Evolutionary conservation across 2,329 filamentous ascomycete genomes (phyloP).

Genomic region (Phialemoniopsis sp.): DNA sequence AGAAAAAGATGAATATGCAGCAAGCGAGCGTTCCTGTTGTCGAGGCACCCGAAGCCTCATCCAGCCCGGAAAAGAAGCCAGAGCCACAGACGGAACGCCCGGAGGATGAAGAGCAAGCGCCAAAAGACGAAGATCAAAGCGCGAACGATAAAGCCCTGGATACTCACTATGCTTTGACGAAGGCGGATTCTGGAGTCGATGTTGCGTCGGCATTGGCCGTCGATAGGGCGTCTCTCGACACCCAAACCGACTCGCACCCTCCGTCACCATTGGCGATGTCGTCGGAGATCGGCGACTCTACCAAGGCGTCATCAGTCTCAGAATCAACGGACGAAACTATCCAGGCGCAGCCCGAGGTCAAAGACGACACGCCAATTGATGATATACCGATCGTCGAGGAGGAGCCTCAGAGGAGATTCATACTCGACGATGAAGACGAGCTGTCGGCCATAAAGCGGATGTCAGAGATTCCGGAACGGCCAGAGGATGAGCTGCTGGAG

Average conservation of each 20-base stretch:
- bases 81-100: slow-evolving; percentile 16
- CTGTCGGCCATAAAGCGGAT: too few species aligned
- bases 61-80: slow-evolving; percentile 11
- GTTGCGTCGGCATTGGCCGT: slow-evolving; percentile 40
- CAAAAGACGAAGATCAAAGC: slow-evolving; percentile 5
- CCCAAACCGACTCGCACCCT: slow-evolving; percentile 53
- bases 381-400: neutral
- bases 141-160: slow-evolving; percentile 16
- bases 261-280: slow-evolving; percentile 47
- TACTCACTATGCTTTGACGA: slow-evolving; percentile 32
- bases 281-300: slow-evolving; percentile 55
- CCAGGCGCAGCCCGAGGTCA: slow-evolving; percentile 17
- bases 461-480: neutral
- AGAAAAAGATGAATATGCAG: slow-evolving; percentile 43
- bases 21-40: slow-evolving; percentile 16
- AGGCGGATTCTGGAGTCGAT: slow-evolving; percentile 52
- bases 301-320: slow-evolving; percentile 60
- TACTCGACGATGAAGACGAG: neutral
- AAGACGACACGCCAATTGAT: slow-evolving; percentile 9
- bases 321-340: slow-evolving; percentile 60
- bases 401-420: neutral
- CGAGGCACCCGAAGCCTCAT: slow-evolving; percentile 14
- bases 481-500: neutral
- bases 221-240: slow-evolving; percentile 43
- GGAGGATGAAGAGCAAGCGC: slow-evolving; percentile 16